Conservation (phyloP, 208 protist species). For the Leishmania braziliensis region DNA sequence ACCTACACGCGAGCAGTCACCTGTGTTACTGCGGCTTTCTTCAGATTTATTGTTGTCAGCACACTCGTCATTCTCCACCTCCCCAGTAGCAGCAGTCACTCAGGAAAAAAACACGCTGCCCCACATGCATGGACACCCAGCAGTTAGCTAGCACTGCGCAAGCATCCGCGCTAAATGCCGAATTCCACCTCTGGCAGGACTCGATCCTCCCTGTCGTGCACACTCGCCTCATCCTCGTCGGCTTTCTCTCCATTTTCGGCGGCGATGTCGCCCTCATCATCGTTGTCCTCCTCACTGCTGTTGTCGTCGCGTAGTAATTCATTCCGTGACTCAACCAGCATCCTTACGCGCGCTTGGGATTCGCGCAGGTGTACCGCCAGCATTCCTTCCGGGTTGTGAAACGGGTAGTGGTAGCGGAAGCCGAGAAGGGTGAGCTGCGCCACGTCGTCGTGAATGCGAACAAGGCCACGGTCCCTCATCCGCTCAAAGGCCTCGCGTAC, state of each 20-base stretch:
- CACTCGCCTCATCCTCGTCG: slow-evolving; percentile 15
- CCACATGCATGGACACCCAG: neutral
- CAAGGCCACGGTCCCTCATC: slow-evolving; percentile 50
- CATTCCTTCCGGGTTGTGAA: slow-evolving; percentile 63
- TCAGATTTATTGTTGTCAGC: neutral
- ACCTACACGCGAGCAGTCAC: neutral
- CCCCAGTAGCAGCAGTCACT: neutral
- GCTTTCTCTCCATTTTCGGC: slow-evolving; percentile 10
- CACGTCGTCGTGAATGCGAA: slow-evolving; percentile 34
- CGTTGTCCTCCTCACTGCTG: neutral
- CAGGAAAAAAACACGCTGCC: neutral
- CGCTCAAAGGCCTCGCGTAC: slow-evolving; percentile 47
- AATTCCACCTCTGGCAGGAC: slow-evolving; percentile 57
- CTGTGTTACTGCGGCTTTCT: neutral
- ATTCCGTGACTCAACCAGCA: neutral
- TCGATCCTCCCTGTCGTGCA: slow-evolving; percentile 7
- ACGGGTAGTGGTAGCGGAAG: slow-evolving; percentile 85
- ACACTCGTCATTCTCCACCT: neutral
- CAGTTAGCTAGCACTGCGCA: neutral
- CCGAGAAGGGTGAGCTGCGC: slow-evolving; percentile 71
- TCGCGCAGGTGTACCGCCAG: slow-evolving; percentile 51
- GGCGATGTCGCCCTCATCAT: slow-evolving; percentile 8
- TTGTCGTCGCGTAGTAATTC: neutral
- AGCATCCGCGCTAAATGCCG: slow-evolving; percentile 31
- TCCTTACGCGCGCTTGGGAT: slow-evolving; percentile 28